These are phyloP conservation scores for Mesembryanthemum crystallinum DNA, from an alignment of 148 eudicot species.

Conservation along the genomic window DNA sequence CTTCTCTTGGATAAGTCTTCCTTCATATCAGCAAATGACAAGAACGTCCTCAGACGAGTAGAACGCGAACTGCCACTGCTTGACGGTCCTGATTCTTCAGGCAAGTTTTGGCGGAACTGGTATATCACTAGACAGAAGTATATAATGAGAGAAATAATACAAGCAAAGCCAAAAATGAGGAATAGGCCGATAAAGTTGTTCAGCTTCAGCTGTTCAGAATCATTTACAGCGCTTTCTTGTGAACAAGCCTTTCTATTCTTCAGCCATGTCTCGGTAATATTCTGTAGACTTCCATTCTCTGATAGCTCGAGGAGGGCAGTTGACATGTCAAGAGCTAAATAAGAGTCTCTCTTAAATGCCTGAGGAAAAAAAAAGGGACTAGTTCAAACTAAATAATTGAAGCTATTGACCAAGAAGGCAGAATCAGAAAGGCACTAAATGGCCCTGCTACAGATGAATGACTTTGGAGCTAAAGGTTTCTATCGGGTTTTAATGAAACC, in stretches of 20 bases:
- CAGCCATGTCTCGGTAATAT: slow-evolving; percentile 38
- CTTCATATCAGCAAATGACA: slow-evolving; percentile 41
- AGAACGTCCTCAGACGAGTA: slow-evolving; percentile 32
- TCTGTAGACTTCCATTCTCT: slow-evolving; percentile 36
- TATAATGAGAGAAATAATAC: slow-evolving; percentile 29
- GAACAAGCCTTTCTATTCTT: slow-evolving; percentile 10
- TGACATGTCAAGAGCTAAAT: slow-evolving; percentile 45
- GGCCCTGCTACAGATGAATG: background rate
- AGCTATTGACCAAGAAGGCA: background rate
- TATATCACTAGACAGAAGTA: slow-evolving; percentile 29
- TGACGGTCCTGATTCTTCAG: slow-evolving; percentile 26
- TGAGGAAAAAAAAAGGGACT: background rate
- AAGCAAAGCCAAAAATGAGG: slow-evolving; percentile 23
- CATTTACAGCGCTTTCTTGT: slow-evolving; percentile 1
- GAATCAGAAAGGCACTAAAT: background rate
- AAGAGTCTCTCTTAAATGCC: slow-evolving; percentile 50
- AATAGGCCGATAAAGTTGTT: slow-evolving; percentile 33
- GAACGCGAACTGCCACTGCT: slow-evolving; percentile 27
- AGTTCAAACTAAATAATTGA: background rate
- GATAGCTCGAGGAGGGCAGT: slow-evolving; percentile 43
- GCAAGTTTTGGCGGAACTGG: slow-evolving; percentile 27
- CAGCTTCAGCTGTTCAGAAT: slow-evolving; percentile 35
- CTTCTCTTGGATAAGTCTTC: slow-evolving; percentile 31
- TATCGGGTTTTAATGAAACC: background rate
- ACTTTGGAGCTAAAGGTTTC: background rate